Conservation (phyloP, 192 early-diverging fungal species). For the Entomortierella chlamydospora region DNA sequence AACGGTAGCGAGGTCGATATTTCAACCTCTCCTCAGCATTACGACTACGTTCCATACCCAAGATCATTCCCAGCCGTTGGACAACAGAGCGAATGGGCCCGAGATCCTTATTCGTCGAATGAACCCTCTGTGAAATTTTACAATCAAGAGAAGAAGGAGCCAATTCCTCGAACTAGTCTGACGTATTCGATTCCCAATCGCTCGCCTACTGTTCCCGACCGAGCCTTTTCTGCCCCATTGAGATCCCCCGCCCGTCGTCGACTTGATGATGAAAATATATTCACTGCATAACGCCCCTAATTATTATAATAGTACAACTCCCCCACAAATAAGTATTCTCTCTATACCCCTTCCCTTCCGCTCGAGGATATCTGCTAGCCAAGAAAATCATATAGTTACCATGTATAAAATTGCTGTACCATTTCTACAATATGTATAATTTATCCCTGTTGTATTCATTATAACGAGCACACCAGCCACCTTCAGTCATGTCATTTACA, state of each 20-base stretch:
- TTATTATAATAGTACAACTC: not conserved
- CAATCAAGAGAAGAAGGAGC: not conserved
- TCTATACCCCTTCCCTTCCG: slow-evolving; percentile 4
- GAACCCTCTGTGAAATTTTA: not conserved
- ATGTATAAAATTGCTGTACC: slow-evolving; percentile 25
- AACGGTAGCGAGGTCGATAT: slow-evolving; percentile 24
- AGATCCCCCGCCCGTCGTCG: slow-evolving; percentile 11
- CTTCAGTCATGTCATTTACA: no score
- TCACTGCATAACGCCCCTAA: not conserved
- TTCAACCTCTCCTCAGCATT: slow-evolving; percentile 1
- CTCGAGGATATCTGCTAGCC: not conserved
- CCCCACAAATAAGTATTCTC: not conserved
- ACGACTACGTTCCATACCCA: slow-evolving; percentile 6
- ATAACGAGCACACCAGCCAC: no score
- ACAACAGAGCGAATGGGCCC: not conserved
- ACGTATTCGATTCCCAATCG: not conserved
- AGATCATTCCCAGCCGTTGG: not conserved
- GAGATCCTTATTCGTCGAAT: slow-evolving; percentile 3
- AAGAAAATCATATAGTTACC: not conserved
- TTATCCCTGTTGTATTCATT: no score
- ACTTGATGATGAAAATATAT: not conserved
- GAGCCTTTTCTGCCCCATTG: not conserved
- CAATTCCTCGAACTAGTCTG: not conserved
- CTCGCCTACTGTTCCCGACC: slow-evolving; percentile 4
- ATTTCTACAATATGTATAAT: slow-evolving; percentile 1